Conservation (phyloP, 2,329 filamentous ascomycete genomes). For the Epichloe gansuensis region DNA sequence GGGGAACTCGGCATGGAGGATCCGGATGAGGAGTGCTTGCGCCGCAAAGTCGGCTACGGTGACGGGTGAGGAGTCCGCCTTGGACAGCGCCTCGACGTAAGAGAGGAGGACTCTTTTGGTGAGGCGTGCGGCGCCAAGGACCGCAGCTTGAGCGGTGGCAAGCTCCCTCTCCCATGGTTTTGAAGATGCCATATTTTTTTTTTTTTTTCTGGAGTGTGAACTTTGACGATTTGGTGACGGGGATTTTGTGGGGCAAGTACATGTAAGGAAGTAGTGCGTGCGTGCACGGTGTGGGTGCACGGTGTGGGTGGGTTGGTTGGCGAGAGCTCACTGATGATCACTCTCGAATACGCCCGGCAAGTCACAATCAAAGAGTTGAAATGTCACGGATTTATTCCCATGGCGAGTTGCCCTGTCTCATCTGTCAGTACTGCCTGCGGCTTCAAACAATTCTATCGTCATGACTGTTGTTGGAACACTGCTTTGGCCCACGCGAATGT, state of each 20-base stretch:
- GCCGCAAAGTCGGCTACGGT: slow-evolving; percentile 53
- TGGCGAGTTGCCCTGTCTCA: no score
- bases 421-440: no score
- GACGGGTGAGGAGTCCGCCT: slow-evolving; percentile 47
- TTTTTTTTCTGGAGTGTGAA: background rate
- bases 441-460: background rate
- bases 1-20: slow-evolving; percentile 41
- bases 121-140: slow-evolving; percentile 43
- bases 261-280: no score
- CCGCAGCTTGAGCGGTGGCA: slow-evolving; percentile 28
- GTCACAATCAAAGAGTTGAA: no score
- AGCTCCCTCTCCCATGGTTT: slow-evolving; percentile 18
- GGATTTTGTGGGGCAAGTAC: no score
- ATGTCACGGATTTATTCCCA: no score
- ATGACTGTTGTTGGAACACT: background rate
- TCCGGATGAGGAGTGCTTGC: slow-evolving; percentile 48
- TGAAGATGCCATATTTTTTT: background rate
- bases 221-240: no score
- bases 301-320: slow-evolving; percentile 3
- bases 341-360: no score
- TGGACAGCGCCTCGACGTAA: slow-evolving; percentile 38
- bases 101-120: slow-evolving; percentile 35
- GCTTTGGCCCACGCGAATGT: background rate
- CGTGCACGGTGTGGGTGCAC: no score
- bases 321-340: background rate